Evolutionary conservation across 1,284 basidiomycete genomes (phyloP), one percentile per base, ranked within the genome.

Genomic region (Tilletiaria anomala): DNA sequence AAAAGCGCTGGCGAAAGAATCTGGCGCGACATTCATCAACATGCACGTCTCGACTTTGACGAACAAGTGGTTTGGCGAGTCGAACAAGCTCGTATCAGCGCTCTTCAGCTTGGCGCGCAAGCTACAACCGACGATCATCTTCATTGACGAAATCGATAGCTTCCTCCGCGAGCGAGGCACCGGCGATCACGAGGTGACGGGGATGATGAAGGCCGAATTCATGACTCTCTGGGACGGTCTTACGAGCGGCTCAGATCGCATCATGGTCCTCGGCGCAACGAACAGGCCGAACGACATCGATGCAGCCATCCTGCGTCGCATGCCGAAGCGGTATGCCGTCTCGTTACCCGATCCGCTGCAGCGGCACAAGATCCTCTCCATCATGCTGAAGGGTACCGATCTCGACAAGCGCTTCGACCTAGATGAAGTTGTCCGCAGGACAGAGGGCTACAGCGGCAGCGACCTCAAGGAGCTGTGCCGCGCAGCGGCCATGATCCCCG

Each of bases 151-250:
- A 68, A 82, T 83, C 45, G 81, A 83, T 64, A 85, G 83, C 6
- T 87, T 99, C 69, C 71, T 97, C 68, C 73, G 91, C 43, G 86
- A 94, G 67, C 74, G 93, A 48, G 71, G 71, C 10, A 77, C 78
- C 40, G 81, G 82, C 10, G 93, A 97, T 61, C 93, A 99, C 68
- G 93, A 97, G 63, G 91, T 89, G 35, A 96, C 88, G 19, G 86
- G 82, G 4, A 96, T 96, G 88, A 93, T 97, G 79, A 97, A 99
- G 71, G 91, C 91, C 1, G 91, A 99, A 65, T 97, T 97, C 67
- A 94, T 97, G 89, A 93, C 87, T 3, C 73, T 94, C 26, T 97
- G 93, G 93, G 93, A 99, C 66, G 93, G 93, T 3, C 73, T 97
- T n/a, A 76, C 81, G 1, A 88, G 86, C 0, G 79, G 78, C 3